A percentile compares a stretch with the other conserved stretches of the same genome.
Conservation (phyloP, 139 green algal species). For the Picochlorum sp. region DNA sequence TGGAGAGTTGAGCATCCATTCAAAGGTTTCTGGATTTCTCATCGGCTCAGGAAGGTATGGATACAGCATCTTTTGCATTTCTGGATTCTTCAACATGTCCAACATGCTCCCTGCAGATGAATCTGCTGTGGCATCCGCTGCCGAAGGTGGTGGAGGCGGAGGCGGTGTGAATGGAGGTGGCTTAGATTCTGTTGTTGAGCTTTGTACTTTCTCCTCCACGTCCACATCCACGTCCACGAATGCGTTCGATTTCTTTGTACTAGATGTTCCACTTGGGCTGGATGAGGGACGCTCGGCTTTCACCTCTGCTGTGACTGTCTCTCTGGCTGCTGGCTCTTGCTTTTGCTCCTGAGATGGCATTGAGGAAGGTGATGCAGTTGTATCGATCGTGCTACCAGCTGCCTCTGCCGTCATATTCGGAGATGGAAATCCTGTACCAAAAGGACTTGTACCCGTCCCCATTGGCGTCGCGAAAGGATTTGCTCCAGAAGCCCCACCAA, state of each 20-base stretch:
- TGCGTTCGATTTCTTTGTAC: slow-evolving; percentile 16
- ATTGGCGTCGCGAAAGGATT: neutral
- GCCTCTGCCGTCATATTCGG: neutral
- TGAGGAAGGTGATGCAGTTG: slow-evolving; percentile 9
- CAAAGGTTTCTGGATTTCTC: slow-evolving; percentile 75
- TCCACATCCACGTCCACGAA: slow-evolving; percentile 22
- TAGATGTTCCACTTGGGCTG: neutral
- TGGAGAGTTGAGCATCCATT: slow-evolving; percentile 70
- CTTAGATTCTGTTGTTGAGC: neutral
- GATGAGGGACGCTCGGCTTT: slow-evolving; percentile 14
- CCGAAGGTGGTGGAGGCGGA: slow-evolving; percentile 1
- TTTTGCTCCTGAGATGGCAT: neutral
- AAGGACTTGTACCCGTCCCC: slow-evolving; percentile 5
- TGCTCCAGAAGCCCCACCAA: neutral
- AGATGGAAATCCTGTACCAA: slow-evolving; percentile 10
- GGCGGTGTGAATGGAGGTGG: slow-evolving; percentile 6
- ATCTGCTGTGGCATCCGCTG: neutral
- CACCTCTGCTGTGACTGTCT: slow-evolving; percentile 3
- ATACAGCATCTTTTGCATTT: slow-evolving; percentile 82
- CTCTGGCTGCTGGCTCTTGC: slow-evolving; percentile 6
- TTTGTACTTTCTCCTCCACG: neutral
- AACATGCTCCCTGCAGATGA: slow-evolving; percentile 14
- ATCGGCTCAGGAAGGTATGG: slow-evolving; percentile 82
- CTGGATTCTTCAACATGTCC: slow-evolving; percentile 33
- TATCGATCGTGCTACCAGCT: neutral